Evolutionary conservation across 2,329 filamentous ascomycete species (phyloP).

Genomic region (Dissoconium aciculare): DNA sequence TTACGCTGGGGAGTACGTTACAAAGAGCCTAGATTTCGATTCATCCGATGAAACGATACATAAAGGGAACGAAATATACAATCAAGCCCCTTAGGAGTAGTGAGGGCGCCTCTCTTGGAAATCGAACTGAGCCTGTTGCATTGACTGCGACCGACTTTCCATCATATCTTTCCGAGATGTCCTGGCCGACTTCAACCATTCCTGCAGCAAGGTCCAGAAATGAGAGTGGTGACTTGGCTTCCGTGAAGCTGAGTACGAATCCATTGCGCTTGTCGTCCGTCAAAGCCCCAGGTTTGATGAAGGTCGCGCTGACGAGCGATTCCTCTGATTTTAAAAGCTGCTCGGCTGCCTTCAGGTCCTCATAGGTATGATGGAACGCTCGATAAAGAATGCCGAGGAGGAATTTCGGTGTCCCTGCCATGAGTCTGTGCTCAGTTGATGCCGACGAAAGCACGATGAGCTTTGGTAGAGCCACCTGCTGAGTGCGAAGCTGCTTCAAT

Average conservation of each 20-base stretch:
- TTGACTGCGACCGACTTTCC: background rate
- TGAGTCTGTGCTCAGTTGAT: constrained; percentile 28
- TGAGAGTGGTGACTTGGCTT: constrained; percentile 27
- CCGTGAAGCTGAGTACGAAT: constrained; percentile 27
- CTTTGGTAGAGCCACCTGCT: constrained; percentile 15
- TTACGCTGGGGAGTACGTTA: no score
- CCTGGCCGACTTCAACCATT: constrained; percentile 34
- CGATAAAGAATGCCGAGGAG: constrained; percentile 4
- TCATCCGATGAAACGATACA: background rate
- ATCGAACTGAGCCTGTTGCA: background rate
- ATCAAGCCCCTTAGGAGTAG: background rate
- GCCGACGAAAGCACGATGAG: constrained; percentile 32
- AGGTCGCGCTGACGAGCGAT: constrained; percentile 27
- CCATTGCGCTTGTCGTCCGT: constrained; percentile 26
- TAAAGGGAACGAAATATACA: background rate
- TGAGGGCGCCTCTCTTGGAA: background rate
- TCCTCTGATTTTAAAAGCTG: constrained; percentile 24
- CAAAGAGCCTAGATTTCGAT: no score
- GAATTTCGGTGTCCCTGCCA: constrained; percentile 22
- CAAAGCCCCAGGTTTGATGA: constrained; percentile 31
- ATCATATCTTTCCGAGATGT: constrained; percentile 3
- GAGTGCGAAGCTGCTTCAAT: constrained; percentile 23
- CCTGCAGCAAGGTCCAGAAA: constrained; percentile 34
- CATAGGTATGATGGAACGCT: constrained; percentile 21
- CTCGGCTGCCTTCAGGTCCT: constrained; percentile 26